These are phyloP conservation scores for Neopestalotiopsis rosae DNA, from an alignment of 2,329 filamentous ascomycete genomes.

Conservation along the genomic window DNA sequence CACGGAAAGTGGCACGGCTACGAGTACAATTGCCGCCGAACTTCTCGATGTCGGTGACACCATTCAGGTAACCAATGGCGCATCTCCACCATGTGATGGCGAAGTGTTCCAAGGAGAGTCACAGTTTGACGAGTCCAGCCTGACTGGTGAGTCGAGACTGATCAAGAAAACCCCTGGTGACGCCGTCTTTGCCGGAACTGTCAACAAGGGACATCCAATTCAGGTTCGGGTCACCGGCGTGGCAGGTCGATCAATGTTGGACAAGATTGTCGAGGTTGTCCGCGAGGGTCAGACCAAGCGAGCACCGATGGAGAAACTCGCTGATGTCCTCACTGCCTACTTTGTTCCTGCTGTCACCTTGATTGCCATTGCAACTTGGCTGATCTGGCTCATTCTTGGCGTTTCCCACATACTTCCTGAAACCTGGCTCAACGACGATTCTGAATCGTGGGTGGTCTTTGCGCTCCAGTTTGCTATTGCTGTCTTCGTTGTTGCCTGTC, in stretches of 20 bases:
- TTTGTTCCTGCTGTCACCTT: constrained; percentile 77
- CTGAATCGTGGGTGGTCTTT: constrained; percentile 74
- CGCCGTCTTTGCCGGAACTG: constrained; percentile 72
- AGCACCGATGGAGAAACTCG: constrained; percentile 77
- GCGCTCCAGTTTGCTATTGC: constrained; percentile 83
- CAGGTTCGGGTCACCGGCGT: constrained; percentile 68
- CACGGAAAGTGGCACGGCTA: neutral
- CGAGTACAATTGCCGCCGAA: constrained; percentile 58
- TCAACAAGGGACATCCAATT: constrained; percentile 72
- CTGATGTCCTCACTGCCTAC: constrained; percentile 74
- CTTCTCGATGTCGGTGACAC: constrained; percentile 76
- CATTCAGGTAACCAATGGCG: constrained; percentile 78
- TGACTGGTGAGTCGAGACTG: constrained; percentile 78
- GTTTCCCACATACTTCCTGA: constrained; percentile 60
- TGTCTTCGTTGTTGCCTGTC: constrained; percentile 86
- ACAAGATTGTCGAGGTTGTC: constrained; percentile 78
- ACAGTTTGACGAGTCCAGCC: constrained; percentile 85
- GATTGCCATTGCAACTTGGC: constrained; percentile 73
- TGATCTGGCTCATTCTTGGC: constrained; percentile 73
- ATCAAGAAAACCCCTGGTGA: constrained; percentile 70
- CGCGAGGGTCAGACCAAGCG: constrained; percentile 78
- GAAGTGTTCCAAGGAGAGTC: constrained; percentile 65
- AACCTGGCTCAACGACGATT: constrained; percentile 58
- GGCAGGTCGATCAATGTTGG: constrained; percentile 75
- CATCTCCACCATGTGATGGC: constrained; percentile 86